A percentile compares a stretch with the other conserved stretches of the same genome.
phyloP scores from a whole-genome alignment of 2,329 filamentous ascomycete species.

The Corynespora cassiicola region DNA sequence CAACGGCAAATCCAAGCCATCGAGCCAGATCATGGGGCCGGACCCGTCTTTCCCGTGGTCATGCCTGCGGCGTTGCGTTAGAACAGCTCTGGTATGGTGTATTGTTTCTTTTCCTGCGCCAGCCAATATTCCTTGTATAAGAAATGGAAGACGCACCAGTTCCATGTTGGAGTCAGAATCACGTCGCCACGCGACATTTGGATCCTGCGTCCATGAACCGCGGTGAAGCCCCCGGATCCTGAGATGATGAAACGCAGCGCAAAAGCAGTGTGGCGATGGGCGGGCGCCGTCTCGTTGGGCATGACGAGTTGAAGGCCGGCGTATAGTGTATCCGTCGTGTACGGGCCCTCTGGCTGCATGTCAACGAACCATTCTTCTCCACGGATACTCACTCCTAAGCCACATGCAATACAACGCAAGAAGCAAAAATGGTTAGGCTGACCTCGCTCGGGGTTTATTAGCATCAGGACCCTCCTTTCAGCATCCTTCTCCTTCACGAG shows the following conservation, averaged over 20 bases:
- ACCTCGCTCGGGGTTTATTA: slow-evolving; percentile 48
- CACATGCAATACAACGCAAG: neutral
- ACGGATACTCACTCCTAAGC: slow-evolving; percentile 1
- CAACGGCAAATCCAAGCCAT: slow-evolving; percentile 61
- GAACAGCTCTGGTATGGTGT: too few relatives aligned
- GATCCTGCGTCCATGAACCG: slow-evolving; percentile 62
- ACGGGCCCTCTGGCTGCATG: slow-evolving; percentile 55
- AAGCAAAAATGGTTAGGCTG: neutral
- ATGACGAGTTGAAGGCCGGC: slow-evolving; percentile 64
- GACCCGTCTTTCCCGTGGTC: slow-evolving; percentile 66
- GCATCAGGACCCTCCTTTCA: slow-evolving; percentile 50
- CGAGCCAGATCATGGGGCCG: slow-evolving; percentile 64
- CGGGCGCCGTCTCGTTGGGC: slow-evolving; percentile 62
- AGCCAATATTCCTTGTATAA: too few relatives aligned
- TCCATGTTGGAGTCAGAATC: slow-evolving; percentile 64
- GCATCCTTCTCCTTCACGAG: slow-evolving; percentile 46
- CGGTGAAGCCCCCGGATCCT: slow-evolving; percentile 63
- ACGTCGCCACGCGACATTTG: slow-evolving; percentile 61
- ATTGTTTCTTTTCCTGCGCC: too few relatives aligned
- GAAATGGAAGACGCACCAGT: too few relatives aligned
- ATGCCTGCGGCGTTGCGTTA: too few relatives aligned
- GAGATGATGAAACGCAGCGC: slow-evolving; percentile 66
- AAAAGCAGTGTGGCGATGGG: slow-evolving; percentile 64
- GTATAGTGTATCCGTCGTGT: slow-evolving; percentile 65
- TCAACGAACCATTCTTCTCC: slow-evolving; percentile 1